Evolutionary conservation across 2,329 filamentous ascomycete genomes (phyloP), one percentile per base, ranked within the genome.

Genomic region (Hirsutella rhossiliensis): DNA sequence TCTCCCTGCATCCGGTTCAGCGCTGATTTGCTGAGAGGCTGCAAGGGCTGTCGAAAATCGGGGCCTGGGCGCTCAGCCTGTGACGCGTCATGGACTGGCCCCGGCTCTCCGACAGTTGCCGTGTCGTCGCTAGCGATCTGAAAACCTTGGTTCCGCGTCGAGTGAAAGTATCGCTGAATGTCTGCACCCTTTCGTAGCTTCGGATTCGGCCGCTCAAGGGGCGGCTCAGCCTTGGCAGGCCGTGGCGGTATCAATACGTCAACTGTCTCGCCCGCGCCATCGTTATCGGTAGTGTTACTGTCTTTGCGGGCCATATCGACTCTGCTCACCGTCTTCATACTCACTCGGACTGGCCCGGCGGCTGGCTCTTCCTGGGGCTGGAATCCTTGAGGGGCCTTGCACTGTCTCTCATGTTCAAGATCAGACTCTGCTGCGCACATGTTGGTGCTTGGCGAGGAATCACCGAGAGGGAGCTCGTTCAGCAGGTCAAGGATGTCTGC

Each of bases 121-220:
- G 62, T 63, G 31, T 60, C 52, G 48, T 65, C 62, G 23, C 49
- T 56, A 41, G 58, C 58, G 50, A 65, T 65, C 17, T 59, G 48
- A 37, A 65, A 60, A 17, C 54, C 51, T 15, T 52, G 40, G 13
- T 49, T 45, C 12, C 44, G 43, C 15, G 43, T 49, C 8, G 54
- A 48, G 23, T 47, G 53, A 32, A 65, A 59, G 48, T 62, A 64
- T 29, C 47, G 52, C 28, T 56, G 52, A 43, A 64, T 65, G 15
- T 51, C 53, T 38, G 54, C 50, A n/a, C 46, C 45, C 20, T 44
- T 45, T 15, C 44, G 46, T 27, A 30, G 31, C 39, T 42, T 47
- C 37, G 39, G 46, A 40, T 34, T 47, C 45, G 28, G 34, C 40
- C 34, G 27, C 9, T 39, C 45, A 13, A 17, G 41, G 42, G 37